Conservation (phyloP, 2,329 filamentous ascomycete species). For the Beauveria caledonica region DNA sequence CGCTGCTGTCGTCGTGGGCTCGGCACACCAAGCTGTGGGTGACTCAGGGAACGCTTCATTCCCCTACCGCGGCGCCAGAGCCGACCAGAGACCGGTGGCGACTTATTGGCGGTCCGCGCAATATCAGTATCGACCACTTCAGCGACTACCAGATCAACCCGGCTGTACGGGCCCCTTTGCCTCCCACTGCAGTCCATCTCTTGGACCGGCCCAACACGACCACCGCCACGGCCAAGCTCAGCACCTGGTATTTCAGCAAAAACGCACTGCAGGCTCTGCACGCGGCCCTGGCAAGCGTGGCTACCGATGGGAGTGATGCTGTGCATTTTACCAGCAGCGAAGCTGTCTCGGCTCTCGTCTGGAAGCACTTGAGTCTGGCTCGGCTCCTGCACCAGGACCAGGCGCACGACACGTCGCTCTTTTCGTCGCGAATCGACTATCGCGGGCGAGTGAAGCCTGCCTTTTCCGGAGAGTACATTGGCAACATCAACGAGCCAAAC, state of each 20-base stretch:
- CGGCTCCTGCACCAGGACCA: neutral
- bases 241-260: neutral
- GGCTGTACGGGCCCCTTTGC: neutral
- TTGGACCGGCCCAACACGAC: neutral
- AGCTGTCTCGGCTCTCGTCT: neutral
- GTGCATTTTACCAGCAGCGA: neutral
- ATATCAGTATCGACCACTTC: neutral
- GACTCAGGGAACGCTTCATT: neutral
- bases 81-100: neutral
- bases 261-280: neutral
- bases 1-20: neutral
- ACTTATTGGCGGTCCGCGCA: neutral
- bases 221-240: neutral
- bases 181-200: neutral
- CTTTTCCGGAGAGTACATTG: neutral
- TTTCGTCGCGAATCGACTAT: neutral
- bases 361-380: conserved; percentile 2
- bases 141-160: neutral
- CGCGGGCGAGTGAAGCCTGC: neutral
- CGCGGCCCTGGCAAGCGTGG: neutral
- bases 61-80: neutral
- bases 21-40: neutral
- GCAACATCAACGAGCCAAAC: neutral
- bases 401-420: neutral
- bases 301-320: neutral